Conservation (phyloP, 2,329 filamentous ascomycete genomes). For the Neurospora crassa region DNA sequence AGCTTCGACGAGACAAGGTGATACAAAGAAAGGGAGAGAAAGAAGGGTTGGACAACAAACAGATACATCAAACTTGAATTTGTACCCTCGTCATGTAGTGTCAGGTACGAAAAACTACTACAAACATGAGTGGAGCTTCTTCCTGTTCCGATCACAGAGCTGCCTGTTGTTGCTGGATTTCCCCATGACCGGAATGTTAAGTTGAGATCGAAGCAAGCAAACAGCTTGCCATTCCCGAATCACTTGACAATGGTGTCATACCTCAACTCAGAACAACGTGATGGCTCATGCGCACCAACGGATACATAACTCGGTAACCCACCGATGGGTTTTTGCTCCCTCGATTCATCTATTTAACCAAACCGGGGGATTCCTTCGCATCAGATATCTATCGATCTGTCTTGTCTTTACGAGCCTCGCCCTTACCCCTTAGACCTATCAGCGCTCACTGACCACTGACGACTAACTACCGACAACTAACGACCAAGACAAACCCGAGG, state of each 20-base stretch:
- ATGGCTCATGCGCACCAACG: background rate
- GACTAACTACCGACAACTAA: too few species aligned
- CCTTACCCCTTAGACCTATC: too few species aligned
- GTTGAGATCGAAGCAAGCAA: background rate
- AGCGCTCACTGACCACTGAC: too few species aligned
- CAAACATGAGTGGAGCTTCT: too few species aligned
- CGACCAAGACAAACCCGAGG: too few species aligned
- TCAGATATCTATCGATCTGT: too few species aligned
- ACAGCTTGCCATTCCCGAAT: background rate
- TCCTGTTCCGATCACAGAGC: background rate
- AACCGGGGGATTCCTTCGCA: too few species aligned
- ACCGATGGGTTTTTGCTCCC: background rate
- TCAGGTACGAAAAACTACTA: background rate
- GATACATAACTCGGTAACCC: background rate
- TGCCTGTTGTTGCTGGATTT: background rate
- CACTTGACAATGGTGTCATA: background rate
- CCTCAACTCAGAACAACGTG: background rate
- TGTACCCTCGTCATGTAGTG: background rate
- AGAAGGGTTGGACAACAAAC: background rate
- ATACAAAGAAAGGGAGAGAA: background rate
- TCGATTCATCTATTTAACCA: background rate
- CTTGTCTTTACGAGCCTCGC: too few species aligned
- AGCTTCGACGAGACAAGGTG: background rate
- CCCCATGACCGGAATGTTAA: background rate
- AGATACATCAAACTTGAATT: background rate